Base-by-base conservation (phyloP, 73 alveolate species). In the Durusdinium trenchii region DNA sequence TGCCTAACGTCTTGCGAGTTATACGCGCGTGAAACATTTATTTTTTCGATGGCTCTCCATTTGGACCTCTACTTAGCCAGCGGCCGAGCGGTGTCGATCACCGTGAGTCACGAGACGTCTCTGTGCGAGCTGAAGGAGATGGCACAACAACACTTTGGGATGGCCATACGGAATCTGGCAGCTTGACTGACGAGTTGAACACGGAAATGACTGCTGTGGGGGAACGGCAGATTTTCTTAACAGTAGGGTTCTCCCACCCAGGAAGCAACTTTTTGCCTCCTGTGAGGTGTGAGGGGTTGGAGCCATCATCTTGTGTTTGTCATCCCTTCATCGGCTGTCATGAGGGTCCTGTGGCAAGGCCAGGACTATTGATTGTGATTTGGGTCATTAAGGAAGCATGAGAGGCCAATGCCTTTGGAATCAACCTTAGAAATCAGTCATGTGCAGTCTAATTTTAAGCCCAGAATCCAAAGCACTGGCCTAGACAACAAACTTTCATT, bases 41-140 rank as follows among this genome's bases (percentile, higher is more conserved):
- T 23, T 23, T 16, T 57, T 57, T 23, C 12, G 32, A 12, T 57
- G 12, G 91, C 91, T 67, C 46, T 81, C 71, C 47, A 32, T 12
- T 47, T 81, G 16, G 50, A 81, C 47, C 91, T 81, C 50, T 81
- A 81, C 91, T 81, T 81, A 67, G 48, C 91, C 71, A 81, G 91
- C 50, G 91, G 91, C 35, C 64, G 91, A 47, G 26, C 10, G 35
- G 71, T 81, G 64, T 18, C 91, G 2, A 67, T 81, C 48, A 81
- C 69, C 50, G 28, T 67, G 71, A 81, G 91, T 47, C 71, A 81
- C 18, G 71, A 81, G 16, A 48, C 91, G 7, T 48, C 48, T 46
- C 71, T 81, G 23, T 47, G 71, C n/a, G 91, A 81, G 47, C 71
- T 81, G 50, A 81, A 81, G 71, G 91, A 81, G 14, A 18, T 81